Base-by-base conservation (phyloP, 1,139 yeast genomes). In the Saccharomyces hybrid region DNA sequence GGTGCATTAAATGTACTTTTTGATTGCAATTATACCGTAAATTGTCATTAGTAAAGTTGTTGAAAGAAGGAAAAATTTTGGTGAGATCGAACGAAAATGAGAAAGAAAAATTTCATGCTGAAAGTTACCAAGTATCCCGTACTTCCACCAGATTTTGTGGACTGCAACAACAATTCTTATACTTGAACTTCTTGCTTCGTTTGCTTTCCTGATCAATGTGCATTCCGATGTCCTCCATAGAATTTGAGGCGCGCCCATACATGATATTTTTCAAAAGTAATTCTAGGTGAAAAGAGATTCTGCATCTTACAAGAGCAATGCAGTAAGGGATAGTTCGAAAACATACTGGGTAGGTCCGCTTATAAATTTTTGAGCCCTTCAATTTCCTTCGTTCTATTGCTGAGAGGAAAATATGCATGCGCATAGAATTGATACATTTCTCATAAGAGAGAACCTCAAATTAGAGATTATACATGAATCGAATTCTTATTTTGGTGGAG, bases 401-500 rank as follows among this genome's bases (percentile, higher is more conserved):
- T 19, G 19, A 38, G 9, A 16, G 13, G 23, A 19, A 38, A 14
- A 9, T 38, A 64, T 68, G 69, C 67, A 61, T 57, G 52, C 60
- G 19, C 68, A 67, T 53, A 60, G 68, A 55, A 60, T 66, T 46
- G 69, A 68, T 58, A 55, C 65, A 16, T 60, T 60, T 52, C 53
- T 67, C 38, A 55, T 68, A 19, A 55, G 63, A 19, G 65, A 64
- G 47, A 72, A 73, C 56, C 66, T 73, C n/a, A 58, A 70, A 19
- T 59, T 73, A 6, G 76, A 73, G 57, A 66, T 73, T 3, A 69
- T 71, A 4, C 72, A 72, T 57, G 75, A 72, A 52, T 62, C 67
- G 23, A 71, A 65, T 53, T 77, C 78, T 1, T 66, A 62, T 14
- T 72, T 68, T 57, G 74, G 75, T 0, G 73, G 74, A 19, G 78